Percentiles rank a stretch among this genome's conserved stretches.
phyloP scores from a whole-genome alignment of 352 stramenopile genomes.

The Pythium inflatum region DNA sequence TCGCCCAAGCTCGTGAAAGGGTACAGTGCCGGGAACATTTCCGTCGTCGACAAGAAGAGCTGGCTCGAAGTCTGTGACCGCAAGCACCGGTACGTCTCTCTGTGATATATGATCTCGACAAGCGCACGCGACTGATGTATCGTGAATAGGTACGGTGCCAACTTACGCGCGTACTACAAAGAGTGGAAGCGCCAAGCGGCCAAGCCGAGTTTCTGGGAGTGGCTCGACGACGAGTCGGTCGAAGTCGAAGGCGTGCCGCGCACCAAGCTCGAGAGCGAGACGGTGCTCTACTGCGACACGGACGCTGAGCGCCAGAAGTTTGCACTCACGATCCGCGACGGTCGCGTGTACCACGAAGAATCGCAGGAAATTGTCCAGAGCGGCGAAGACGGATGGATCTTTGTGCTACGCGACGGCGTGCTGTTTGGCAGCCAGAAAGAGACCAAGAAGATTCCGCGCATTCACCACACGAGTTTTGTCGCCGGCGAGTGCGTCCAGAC shows the following conservation, averaged over 20 bases:
- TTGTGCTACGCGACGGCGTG: constrained; percentile 94
- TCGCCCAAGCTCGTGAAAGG: constrained; percentile 88
- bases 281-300: constrained; percentile 94
- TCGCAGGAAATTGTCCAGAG: constrained; percentile 86
- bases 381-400: constrained; percentile 96
- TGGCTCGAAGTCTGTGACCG: constrained; percentile 89
- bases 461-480: constrained; percentile 98
- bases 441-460: constrained; percentile 92
- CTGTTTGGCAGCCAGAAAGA: constrained; percentile 96
- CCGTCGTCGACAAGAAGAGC: constrained; percentile 91
- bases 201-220: constrained; percentile 88
- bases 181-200: constrained; percentile 92
- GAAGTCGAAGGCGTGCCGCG: constrained; percentile 88
- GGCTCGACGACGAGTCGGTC: constrained; percentile 86
- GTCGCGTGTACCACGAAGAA: constrained; percentile 63
- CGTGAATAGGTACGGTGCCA: constrained; percentile 93
- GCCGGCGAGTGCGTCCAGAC: constrained; percentile 96
- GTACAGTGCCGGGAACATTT: constrained; percentile 89
- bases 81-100: constrained; percentile 83
- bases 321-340: constrained; percentile 74
- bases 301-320: constrained; percentile 90
- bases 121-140: constrained; percentile 16
- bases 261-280: constrained; percentile 94
- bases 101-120: too few relatives aligned
- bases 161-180: constrained; percentile 96